phyloP scores from a whole-genome alignment of 352 stramenopile genomes.

The Pythium dissimile region DNA sequence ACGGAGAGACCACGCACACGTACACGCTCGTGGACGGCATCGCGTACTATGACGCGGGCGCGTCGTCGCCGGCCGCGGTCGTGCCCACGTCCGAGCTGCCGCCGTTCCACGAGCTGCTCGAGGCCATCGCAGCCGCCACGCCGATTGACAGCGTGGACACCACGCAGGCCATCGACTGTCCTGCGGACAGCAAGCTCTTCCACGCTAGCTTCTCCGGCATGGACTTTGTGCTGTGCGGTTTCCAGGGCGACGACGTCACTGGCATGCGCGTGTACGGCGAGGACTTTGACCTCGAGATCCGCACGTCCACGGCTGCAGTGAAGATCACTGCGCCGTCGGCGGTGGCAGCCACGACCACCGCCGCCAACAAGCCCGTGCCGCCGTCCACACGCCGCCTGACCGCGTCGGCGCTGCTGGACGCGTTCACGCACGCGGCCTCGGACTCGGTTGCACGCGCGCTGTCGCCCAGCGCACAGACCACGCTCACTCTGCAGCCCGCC shows the following conservation, averaged over 20 bases:
- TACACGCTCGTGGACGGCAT: slow-evolving; percentile 34
- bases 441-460: slow-evolving; percentile 11
- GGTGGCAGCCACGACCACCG: neutral
- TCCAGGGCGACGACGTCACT: slow-evolving; percentile 8
- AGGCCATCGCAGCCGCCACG: slow-evolving; percentile 29
- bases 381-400: neutral
- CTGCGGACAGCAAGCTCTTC: slow-evolving; percentile 30
- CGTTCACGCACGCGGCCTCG: neutral
- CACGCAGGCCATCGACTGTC: slow-evolving; percentile 39
- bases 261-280: slow-evolving; percentile 38
- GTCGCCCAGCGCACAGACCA: slow-evolving; percentile 16
- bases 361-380: neutral
- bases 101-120: slow-evolving; percentile 28
- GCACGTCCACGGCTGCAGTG: neutral
- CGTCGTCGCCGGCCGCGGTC: neutral
- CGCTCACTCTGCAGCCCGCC: slow-evolving; percentile 21
- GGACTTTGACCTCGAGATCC: slow-evolving; percentile 35
- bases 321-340: slow-evolving; percentile 23
- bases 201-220: slow-evolving; percentile 38
- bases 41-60: slow-evolving; percentile 12
- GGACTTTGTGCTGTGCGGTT: slow-evolving; percentile 43
- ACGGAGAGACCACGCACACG: slow-evolving; percentile 32
- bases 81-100: slow-evolving; percentile 13
- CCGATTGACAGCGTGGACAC: slow-evolving; percentile 32
- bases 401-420: neutral